phyloP scores from a whole-genome alignment of 75 land plant genomes.

The Pseudotsuga menziesii region DNA sequence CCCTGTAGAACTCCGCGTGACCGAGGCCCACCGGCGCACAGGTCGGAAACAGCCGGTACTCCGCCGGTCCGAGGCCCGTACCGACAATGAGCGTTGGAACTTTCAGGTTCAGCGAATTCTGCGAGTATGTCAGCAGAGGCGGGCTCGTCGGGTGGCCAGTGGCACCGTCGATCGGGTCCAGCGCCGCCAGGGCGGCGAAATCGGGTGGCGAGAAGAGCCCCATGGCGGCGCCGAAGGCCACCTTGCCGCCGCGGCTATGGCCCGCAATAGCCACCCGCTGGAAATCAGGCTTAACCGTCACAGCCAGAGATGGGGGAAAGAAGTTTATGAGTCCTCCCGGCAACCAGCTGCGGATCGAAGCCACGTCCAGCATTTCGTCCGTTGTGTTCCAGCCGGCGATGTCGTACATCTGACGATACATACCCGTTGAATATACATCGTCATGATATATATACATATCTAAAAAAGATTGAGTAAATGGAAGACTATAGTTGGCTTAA shows the following conservation, averaged over 20 bases:
- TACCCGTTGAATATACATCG: too few species aligned
- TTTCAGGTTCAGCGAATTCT: not conserved
- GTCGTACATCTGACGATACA: conserved; percentile 11
- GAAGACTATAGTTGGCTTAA: too few species aligned
- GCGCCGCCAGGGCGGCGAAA: conserved; percentile 8
- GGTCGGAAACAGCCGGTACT: not conserved
- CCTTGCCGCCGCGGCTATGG: conserved; percentile 22
- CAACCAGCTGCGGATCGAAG: conserved; percentile 9
- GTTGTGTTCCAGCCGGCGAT: conserved; percentile 11
- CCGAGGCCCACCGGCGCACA: conserved; percentile 5
- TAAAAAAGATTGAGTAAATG: too few species aligned
- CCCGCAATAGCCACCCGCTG: conserved; percentile 8
- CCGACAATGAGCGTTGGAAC: conserved; percentile 9
- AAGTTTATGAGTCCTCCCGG: not conserved
- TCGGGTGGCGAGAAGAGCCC: not conserved
- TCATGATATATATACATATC: too few species aligned
- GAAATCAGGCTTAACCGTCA: conserved; percentile 3
- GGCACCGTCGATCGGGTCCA: conserved; percentile 15
- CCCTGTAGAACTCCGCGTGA: conserved; percentile 5
- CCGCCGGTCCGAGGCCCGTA: not conserved
- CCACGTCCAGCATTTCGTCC: conserved; percentile 11
- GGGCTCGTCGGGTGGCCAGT: not conserved
- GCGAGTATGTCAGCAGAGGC: not conserved
- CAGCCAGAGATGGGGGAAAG: not conserved
- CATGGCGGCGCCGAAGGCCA: conserved; percentile 13